Evolutionary conservation across 202 grass and related monocot genomes (phyloP), one percentile per base, ranked within the genome.

Genomic region (Cymbopogon flexuosus): DNA sequence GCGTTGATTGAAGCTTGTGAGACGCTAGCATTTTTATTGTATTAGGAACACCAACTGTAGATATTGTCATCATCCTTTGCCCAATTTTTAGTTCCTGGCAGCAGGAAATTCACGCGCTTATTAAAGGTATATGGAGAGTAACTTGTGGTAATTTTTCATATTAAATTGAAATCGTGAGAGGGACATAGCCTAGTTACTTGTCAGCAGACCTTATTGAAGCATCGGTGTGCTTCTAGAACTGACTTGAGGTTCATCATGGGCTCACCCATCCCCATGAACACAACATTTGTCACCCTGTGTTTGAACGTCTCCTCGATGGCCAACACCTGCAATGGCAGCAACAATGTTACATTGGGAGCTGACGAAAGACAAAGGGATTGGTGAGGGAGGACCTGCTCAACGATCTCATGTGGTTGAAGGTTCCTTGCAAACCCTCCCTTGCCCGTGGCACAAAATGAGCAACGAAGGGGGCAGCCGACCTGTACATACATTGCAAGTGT

Each of bases 231-330:
- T 85, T 84, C 90, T 69, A 94, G 76, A 84, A 98, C 95, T 57
- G 95, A 91, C 64, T 91, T 98, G 10, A 98, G 87, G 62, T 98
- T 98, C 76, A 98, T 22, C 95, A 98, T 95, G 33, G 92, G 95
- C 80, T 98, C 95, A 37, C 95, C 92, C 95, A 98, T 98, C 18
- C 95, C 95, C 95, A 98, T 98, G 86, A 98, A 98, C 27, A 98
- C 95, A 10, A 98, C 95, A 84, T 98, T 94, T 72, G 89, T 88
- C 30, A 98, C 95, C 84, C 90, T 98, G 62, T 91, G 90, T 67
- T 91, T 93, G 88, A 94, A 98, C 30, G 62, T 77, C 21, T 98
- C 90, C 80, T 94, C 92, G 80, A 98, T 91, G 65, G 82, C 84
- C 82, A 98, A 74, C 6, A 98, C 95, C 95, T 95, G 73, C 42